phyloP scores from a whole-genome alignment of 805 yeast species.

The Lachancea lanzarotensis region DNA sequence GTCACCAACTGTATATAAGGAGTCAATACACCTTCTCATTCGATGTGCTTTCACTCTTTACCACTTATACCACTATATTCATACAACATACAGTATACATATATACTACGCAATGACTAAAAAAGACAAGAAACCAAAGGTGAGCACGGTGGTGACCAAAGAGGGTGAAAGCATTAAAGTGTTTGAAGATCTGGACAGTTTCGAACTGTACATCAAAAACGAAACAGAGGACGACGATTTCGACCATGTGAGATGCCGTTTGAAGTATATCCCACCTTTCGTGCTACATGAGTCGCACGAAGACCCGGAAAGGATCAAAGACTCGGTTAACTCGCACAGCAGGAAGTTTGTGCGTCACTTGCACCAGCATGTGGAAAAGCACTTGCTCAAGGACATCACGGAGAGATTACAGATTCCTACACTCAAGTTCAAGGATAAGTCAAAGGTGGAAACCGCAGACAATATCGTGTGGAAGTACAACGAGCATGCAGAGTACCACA shows the following conservation, averaged over 20 bases:
- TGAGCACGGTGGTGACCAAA: conserved; percentile 25
- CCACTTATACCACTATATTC: no score
- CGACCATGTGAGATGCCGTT: conserved; percentile 59
- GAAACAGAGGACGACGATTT: conserved; percentile 74
- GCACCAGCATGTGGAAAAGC: conserved; percentile 69
- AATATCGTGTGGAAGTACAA: conserved; percentile 56
- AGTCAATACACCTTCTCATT: neutral
- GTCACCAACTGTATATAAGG: neutral
- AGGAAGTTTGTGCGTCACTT: conserved; percentile 66
- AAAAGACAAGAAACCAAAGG: conserved; percentile 29
- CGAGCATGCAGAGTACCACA: conserved; percentile 52
- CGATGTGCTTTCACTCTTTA: no score
- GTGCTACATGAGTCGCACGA: conserved; percentile 59
- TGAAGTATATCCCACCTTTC: conserved; percentile 69
- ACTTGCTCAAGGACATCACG: conserved; percentile 59
- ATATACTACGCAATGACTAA: conserved; percentile 18
- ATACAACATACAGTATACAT: neutral
- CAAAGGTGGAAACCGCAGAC: conserved; percentile 41
- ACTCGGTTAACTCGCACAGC: conserved; percentile 64
- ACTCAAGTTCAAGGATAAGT: conserved; percentile 45
- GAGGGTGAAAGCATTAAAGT: conserved; percentile 30
- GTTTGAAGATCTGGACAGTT: conserved; percentile 58
- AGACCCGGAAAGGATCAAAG: conserved; percentile 64
- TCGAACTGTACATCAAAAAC: conserved; percentile 58
- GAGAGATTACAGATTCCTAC: conserved; percentile 48